Evolutionary conservation across 2,329 filamentous ascomycete species (phyloP).

Genomic region (Beauveria medogensis): DNA sequence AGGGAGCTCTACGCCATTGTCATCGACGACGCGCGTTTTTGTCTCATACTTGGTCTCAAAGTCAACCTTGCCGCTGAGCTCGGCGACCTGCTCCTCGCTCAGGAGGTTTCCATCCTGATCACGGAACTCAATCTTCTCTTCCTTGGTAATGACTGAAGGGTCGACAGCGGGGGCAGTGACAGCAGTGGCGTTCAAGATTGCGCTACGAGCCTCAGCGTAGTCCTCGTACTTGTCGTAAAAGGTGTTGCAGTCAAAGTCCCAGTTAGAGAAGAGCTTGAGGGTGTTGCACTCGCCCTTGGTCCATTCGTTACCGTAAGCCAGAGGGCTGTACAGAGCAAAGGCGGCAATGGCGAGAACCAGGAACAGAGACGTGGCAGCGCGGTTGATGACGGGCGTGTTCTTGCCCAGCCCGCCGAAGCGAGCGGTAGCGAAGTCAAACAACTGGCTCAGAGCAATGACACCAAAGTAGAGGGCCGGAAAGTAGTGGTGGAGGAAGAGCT

Average conservation of each 20-base stretch:
- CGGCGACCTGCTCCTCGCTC: slow-evolving; percentile 72
- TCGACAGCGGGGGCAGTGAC: slow-evolving; percentile 37
- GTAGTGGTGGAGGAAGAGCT: slow-evolving; percentile 97
- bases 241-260: slow-evolving; percentile 98
- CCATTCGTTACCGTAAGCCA: slow-evolving; percentile 92
- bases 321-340: slow-evolving; percentile 78
- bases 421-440: slow-evolving; percentile 75
- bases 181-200: slow-evolving; percentile 28
- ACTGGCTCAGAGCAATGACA: slow-evolving; percentile 79
- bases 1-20: slow-evolving; percentile 67
- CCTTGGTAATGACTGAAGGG: slow-evolving; percentile 45
- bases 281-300: slow-evolving; percentile 79
- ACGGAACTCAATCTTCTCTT: slow-evolving; percentile 87
- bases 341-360: slow-evolving; percentile 64
- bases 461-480: slow-evolving; percentile 96
- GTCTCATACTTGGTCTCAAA: slow-evolving; percentile 96
- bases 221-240: slow-evolving; percentile 56
- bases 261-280: slow-evolving; percentile 78
- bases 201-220: slow-evolving; percentile 29
- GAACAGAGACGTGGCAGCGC: slow-evolving; percentile 64
- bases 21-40: slow-evolving; percentile 76
- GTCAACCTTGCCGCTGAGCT: slow-evolving; percentile 83
- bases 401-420: slow-evolving; percentile 63
- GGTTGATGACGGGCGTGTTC: slow-evolving; percentile 65
- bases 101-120: slow-evolving; percentile 90